phyloP scores from a whole-genome alignment of 495 filamentous ascomycete genomes.

The Podospora sp. region DNA sequence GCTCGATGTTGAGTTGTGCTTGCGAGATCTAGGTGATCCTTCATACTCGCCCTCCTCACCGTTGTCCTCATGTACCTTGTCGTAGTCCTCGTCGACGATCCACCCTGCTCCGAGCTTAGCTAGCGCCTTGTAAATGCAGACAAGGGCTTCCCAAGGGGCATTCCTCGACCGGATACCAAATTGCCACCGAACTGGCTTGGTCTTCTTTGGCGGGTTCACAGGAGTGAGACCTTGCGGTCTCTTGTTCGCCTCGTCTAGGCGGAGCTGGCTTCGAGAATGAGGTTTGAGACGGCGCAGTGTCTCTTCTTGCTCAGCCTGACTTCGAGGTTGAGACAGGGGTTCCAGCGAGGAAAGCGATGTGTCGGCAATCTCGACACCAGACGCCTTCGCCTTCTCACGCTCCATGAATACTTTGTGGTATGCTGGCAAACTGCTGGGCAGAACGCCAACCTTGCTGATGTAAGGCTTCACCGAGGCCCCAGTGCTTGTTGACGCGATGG shows the following conservation, averaged over 20 bases:
- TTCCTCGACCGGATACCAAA: conserved; percentile 95
- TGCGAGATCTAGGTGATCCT: conserved; percentile 21
- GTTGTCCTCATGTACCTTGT: conserved; percentile 40
- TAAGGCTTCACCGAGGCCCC: conserved; percentile 55
- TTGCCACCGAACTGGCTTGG: conserved; percentile 83
- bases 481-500: conserved; percentile 46
- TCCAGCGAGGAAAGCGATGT: conserved; percentile 49
- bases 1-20: conserved; percentile 19
- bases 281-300: conserved; percentile 77
- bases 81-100: conserved; percentile 63
- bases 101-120: conserved; percentile 84
- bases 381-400: conserved; percentile 55
- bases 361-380: conserved; percentile 40
- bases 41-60: conserved; percentile 25
- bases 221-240: conserved; percentile 69
- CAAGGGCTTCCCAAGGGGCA: conserved; percentile 86
- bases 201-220: conserved; percentile 63
- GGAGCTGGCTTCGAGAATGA: conserved; percentile 63
- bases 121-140: conserved; percentile 91
- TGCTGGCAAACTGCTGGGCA: conserved; percentile 85
- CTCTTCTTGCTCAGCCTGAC: conserved; percentile 74
- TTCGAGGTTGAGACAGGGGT: conserved; percentile 55
- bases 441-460: conserved; percentile 81
- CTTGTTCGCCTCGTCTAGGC: conserved; percentile 62
- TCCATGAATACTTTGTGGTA: conserved; percentile 92